phyloP scores from a whole-genome alignment of 208 protist species.

The Wallacemonas rigidus region DNA sequence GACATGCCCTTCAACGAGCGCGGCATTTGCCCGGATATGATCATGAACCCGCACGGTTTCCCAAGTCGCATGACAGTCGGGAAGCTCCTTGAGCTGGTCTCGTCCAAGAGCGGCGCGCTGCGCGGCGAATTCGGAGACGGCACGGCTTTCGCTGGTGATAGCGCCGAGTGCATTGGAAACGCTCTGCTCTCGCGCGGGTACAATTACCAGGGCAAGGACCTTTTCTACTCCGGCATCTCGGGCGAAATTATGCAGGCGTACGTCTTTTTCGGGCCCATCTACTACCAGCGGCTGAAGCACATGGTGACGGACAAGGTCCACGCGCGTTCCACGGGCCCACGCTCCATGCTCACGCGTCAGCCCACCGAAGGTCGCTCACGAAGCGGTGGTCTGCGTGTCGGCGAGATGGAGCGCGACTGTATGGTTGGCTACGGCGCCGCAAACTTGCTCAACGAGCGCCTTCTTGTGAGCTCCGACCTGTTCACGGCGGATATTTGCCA shows the following conservation, averaged over 20 bases:
- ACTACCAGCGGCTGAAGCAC: conserved; percentile 99
- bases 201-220: conserved; percentile 99
- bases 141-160: conserved; percentile 97
- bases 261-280: conserved; percentile 99
- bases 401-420: conserved; percentile 99
- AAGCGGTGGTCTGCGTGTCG: conserved; percentile 99
- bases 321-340: conserved; percentile 93
- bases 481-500: conserved; percentile 97
- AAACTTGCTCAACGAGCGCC: conserved; percentile 96
- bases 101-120: conserved; percentile 96
- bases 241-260: conserved; percentile 97
- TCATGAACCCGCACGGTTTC: conserved; percentile 99
- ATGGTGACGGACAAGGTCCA: conserved; percentile 99
- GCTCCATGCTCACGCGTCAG: conserved; percentile 98
- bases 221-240: conserved; percentile 96
- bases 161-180: conserved; percentile 91
- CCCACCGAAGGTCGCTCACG: conserved; percentile 98
- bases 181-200: conserved; percentile 93
- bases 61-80: conserved; percentile 99
- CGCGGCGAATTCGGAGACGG: conserved; percentile 94
- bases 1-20: conserved; percentile 99
- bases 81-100: conserved; percentile 99
- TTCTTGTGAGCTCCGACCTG: conserved; percentile 97
- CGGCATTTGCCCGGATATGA: conserved; percentile 99
- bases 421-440: conserved; percentile 97